These are phyloP conservation scores for Aspergillus ostianus DNA, from an alignment of 495 filamentous ascomycete species.

Conservation along the genomic window DNA sequence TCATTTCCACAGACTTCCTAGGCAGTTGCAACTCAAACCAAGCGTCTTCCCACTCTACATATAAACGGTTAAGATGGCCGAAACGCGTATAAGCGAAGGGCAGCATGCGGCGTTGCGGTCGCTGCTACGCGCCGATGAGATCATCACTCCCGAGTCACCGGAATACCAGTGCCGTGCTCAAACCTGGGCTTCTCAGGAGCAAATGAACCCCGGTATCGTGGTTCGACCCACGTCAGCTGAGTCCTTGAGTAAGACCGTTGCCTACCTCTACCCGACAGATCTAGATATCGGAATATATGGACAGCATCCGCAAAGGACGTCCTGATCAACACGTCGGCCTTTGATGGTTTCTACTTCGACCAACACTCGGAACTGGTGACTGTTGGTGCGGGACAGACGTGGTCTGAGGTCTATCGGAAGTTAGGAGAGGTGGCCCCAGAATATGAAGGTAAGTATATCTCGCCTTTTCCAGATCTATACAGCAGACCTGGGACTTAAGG, in stretches of 20 bases:
- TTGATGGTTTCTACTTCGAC: conserved; percentile 21
- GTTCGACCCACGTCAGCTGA: conserved; percentile 7
- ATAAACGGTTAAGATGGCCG: background rate
- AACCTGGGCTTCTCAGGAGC: conserved; percentile 17
- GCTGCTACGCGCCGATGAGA: conserved; percentile 9
- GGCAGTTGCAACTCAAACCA: background rate
- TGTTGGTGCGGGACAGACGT: conserved; percentile 18
- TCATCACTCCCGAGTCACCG: conserved; percentile 12
- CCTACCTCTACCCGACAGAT: conserved; percentile 8
- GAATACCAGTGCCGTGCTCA: conserved; percentile 1
- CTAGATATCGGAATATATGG: conserved; percentile 16
- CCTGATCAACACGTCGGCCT: conserved; percentile 14
- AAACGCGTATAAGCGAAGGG: background rate
- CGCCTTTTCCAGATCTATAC: background rate
- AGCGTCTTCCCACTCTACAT: background rate
- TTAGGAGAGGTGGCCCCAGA: conserved; percentile 6
- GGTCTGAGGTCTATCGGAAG: conserved; percentile 15
- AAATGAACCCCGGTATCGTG: conserved; percentile 9
- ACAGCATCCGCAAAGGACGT: conserved; percentile 13
- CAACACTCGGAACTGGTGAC: conserved; percentile 10
- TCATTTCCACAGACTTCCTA: too few relatives aligned
- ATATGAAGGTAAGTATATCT: conserved; percentile 12
- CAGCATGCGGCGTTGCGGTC: conserved; percentile 1
- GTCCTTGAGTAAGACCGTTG: conserved; percentile 7
- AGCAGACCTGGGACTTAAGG: background rate